phyloP scores from a whole-genome alignment of 108 stramenopile genomes.

The Fistulifera pelliculosa region DNA sequence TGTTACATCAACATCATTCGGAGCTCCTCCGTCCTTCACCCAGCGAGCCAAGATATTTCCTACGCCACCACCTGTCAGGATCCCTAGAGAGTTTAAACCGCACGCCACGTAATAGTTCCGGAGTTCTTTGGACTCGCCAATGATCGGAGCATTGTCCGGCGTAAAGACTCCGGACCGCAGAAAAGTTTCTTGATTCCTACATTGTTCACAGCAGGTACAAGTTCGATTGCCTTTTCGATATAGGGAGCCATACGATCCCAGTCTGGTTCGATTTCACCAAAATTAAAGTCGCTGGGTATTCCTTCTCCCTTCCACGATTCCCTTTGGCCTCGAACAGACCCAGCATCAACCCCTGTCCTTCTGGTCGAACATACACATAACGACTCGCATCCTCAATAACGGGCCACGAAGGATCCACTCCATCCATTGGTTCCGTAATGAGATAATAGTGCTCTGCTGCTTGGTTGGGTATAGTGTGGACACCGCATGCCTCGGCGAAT shows the following conservation, averaged over 20 bases:
- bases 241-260: conserved; percentile 76
- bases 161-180: conserved; percentile 81
- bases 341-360: conserved; percentile 66
- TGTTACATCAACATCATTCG: conserved; percentile 45
- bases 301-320: conserved; percentile 45
- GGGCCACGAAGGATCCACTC: conserved; percentile 69
- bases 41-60: conserved; percentile 46
- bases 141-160: conserved; percentile 40
- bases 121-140: conserved; percentile 54
- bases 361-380: conserved; percentile 69
- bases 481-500: conserved; percentile 36
- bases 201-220: conserved; percentile 32
- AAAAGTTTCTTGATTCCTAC: conserved; percentile 67
- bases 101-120: conserved; percentile 61
- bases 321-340: conserved; percentile 67
- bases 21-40: conserved; percentile 36
- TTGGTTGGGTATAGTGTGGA: conserved; percentile 52
- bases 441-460: conserved; percentile 84
- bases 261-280: conserved; percentile 64
- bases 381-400: conserved; percentile 61
- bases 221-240: conserved; percentile 47
- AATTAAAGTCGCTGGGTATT: conserved; percentile 44
- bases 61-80: conserved; percentile 61
- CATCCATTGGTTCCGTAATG: conserved; percentile 53
- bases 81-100: conserved; percentile 70